These are phyloP conservation scores for Colletotrichum salicis DNA, from an alignment of 2,329 filamentous ascomycete species.

Conservation along the genomic window DNA sequence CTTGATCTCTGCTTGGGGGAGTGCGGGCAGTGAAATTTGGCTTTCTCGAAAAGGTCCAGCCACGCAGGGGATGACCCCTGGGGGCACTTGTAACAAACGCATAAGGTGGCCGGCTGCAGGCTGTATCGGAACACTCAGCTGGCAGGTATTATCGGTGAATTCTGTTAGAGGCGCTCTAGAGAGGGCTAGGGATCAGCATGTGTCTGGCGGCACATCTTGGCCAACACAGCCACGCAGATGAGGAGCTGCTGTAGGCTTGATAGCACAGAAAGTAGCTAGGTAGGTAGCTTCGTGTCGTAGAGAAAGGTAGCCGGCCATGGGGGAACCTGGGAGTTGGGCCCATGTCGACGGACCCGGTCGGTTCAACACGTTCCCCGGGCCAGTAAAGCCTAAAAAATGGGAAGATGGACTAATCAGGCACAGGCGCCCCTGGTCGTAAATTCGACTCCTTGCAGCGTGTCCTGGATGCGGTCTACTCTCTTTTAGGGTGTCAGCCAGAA, in stretches of 20 bases:
- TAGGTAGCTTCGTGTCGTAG: background rate
- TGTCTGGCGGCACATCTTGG: constrained; percentile 17
- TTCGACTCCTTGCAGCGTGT: constrained; percentile 19
- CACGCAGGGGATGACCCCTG: constrained; percentile 25
- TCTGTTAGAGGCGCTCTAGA: background rate
- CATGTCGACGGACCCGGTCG: constrained; percentile 32
- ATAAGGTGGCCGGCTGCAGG: constrained; percentile 22
- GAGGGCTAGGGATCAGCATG: constrained; percentile 19
- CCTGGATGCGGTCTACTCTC: constrained; percentile 21
- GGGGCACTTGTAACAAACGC: constrained; percentile 22
- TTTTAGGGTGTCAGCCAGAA: constrained; percentile 15
- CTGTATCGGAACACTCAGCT: constrained; percentile 12
- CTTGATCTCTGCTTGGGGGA: constrained; percentile 27
- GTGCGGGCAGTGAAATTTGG: constrained; percentile 18
- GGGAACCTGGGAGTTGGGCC: constrained; percentile 9
- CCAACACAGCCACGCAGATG: constrained; percentile 28
- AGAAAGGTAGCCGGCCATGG: background rate
- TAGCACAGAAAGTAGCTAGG: constrained; percentile 3
- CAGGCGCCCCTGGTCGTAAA: constrained; percentile 15
- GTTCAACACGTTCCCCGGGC: constrained; percentile 30
- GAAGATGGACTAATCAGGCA: constrained; percentile 16
- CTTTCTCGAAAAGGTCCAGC: constrained; percentile 23
- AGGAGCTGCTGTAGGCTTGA: constrained; percentile 21
- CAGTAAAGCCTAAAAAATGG: constrained; percentile 33
- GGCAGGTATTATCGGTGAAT: background rate